Conservation (phyloP, 768 basidiomycete genomes). For the Butyriboletus loyo region DNA sequence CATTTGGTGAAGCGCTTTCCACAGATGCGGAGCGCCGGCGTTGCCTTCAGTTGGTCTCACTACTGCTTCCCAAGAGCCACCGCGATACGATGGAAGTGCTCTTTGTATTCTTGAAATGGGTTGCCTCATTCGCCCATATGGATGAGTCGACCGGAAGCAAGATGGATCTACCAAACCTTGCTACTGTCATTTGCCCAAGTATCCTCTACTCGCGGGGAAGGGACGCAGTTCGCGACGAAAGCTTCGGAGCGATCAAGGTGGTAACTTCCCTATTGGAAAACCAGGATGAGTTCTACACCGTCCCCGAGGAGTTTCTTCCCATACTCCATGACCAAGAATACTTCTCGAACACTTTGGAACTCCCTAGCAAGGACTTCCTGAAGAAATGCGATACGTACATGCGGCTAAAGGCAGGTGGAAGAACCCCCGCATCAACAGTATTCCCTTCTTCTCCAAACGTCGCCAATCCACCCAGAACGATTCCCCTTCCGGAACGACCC, state of each 20-base stretch:
- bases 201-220: constrained; percentile 88
- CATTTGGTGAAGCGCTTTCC: constrained; percentile 53
- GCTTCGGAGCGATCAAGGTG: constrained; percentile 83
- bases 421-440: constrained; percentile 36
- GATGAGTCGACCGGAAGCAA: constrained; percentile 97
- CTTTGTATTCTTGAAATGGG: constrained; percentile 99
- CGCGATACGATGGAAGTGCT: constrained; percentile 97
- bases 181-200: constrained; percentile 97
- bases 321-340: constrained; percentile 92
- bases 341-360: constrained; percentile 81
- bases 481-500: constrained; percentile 47
- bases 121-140: constrained; percentile 97
- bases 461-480: constrained; percentile 19
- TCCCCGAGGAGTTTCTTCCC: constrained; percentile 83
- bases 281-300: constrained; percentile 95
- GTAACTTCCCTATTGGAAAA: constrained; percentile 84
- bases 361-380: constrained; percentile 92
- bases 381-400: constrained; percentile 95
- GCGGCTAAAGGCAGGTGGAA: constrained; percentile 61
- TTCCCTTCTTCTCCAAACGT: constrained; percentile 28
- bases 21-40: constrained; percentile 75
- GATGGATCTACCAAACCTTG: constrained; percentile 95
- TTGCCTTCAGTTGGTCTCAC: constrained; percentile 79
- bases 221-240: constrained; percentile 89
- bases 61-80: constrained; percentile 88